Base-by-base conservation (phyloP, 306 rosid species). In the Vigna angularis region DNA sequence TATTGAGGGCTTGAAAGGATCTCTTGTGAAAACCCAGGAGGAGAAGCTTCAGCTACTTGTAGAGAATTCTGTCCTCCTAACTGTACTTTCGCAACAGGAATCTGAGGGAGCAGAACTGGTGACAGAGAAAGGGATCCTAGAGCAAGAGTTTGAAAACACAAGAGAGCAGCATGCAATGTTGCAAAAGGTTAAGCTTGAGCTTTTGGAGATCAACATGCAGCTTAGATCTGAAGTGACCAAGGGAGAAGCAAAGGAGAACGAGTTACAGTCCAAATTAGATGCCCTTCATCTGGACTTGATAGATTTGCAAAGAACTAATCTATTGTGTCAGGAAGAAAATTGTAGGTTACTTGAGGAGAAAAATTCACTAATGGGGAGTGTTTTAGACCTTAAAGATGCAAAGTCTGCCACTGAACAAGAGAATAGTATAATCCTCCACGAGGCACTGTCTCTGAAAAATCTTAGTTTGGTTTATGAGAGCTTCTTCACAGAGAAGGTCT, bases 41-140 rank as follows among this genome's bases (percentile, higher is more conserved):
- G 96, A 87, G 87, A 90, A 89, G 86, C 94, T 81, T 87, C 90
- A 78, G 81, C 83, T 91, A 71, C 81, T 85, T 65, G 79, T 93
- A 72, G 96, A 93, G 84, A 91, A 91, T 72, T 91, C 90, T 2
- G 89, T 96, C 68, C 80, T 93, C 64, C 68, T 86, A 53, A 90
- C 93, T 77, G 80, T 96, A 68, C 87, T 95, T 78, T 85, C 72
- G 57, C 93, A 88, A 84, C 84, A 87, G 70, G 86, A 85, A 74
- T 82, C 77, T 8, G 90, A 89, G 55, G 88, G 85, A 44, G 83
- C 73, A 70, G 91, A 87, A 72, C 57, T 90, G 40, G 83, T 66
- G 70, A 84, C 87, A 8, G 79, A 78, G 84, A 90, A 84, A 61
- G 83, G 77, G 71, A 48, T 22, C 65, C 70, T 90, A 15, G 87